Conservation (phyloP, 805 yeast genomes). For the Yamadazyma paraphyllophila region DNA sequence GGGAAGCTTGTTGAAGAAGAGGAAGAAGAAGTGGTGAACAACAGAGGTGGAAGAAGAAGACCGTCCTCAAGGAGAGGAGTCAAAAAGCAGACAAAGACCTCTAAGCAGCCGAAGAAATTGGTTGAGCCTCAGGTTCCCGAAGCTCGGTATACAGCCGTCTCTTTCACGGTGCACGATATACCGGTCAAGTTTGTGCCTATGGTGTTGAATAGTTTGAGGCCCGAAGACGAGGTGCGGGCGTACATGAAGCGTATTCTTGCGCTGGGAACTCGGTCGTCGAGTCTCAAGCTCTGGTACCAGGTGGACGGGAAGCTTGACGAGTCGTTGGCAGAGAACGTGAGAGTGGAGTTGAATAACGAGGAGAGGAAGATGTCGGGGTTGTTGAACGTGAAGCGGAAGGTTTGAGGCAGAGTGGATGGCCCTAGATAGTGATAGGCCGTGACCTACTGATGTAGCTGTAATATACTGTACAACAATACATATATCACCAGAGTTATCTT, state of each 20-base stretch:
- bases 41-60: slow-evolving; percentile 13
- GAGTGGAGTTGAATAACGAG: slow-evolving; percentile 54
- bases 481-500: too few relatives aligned
- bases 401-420: too few relatives aligned
- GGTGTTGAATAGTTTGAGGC: slow-evolving; percentile 61
- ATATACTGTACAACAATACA: background rate
- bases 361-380: slow-evolving; percentile 47
- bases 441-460: too few relatives aligned
- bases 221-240: slow-evolving; percentile 51
- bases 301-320: slow-evolving; percentile 75
- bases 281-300: slow-evolving; percentile 77
- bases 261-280: slow-evolving; percentile 58
- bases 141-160: slow-evolving; percentile 55
- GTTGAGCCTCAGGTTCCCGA: slow-evolving; percentile 44
- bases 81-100: slow-evolving; percentile 11
- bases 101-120: slow-evolving; percentile 17
- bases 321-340: slow-evolving; percentile 57
- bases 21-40: slow-evolving; percentile 9
- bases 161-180: slow-evolving; percentile 62
- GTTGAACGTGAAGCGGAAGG: slow-evolving; percentile 7
- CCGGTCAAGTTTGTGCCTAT: slow-evolving; percentile 66
- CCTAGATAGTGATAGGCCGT: too few relatives aligned
- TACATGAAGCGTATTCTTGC: slow-evolving; percentile 61
- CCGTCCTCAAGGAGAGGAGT: slow-evolving; percentile 16
- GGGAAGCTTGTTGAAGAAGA: slow-evolving; percentile 13